Percentiles rank a stretch among this genome's conserved stretches.
phyloP scores from a whole-genome alignment of 2,329 filamentous ascomycete species.

The Xylariaceae sp. region DNA sequence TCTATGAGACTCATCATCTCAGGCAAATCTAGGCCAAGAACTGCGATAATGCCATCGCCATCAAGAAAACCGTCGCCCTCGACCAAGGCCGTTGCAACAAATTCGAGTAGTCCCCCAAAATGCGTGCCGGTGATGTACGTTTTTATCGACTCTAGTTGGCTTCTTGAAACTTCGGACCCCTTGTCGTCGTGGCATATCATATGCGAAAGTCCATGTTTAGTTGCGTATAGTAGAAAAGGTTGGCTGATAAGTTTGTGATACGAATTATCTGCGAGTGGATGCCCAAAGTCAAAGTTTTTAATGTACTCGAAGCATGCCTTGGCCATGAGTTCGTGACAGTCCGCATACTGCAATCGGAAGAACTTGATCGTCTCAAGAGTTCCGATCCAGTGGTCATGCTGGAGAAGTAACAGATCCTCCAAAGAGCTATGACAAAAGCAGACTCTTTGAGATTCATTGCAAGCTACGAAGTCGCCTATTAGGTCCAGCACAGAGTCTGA shows the following conservation, averaged over 20 bases:
- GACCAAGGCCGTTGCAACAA: not conserved
- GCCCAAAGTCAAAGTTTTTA: conserved; percentile 1
- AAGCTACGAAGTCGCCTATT: not conserved
- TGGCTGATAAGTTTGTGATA: not conserved
- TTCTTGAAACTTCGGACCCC: not conserved
- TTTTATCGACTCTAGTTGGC: not conserved
- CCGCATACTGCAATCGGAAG: not conserved
- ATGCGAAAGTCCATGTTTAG: not conserved
- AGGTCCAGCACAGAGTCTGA: not conserved
- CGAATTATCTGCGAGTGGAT: not conserved
- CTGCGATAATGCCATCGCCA: not conserved
- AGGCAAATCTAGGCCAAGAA: not conserved
- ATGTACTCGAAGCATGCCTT: not conserved
- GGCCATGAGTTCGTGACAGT: conserved; percentile 1
- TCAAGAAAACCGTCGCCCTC: not conserved
- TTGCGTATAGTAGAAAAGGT: not conserved
- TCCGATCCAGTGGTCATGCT: not conserved
- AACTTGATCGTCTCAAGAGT: not conserved
- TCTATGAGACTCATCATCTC: not conserved
- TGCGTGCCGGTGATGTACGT: not conserved
- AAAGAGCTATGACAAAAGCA: conserved; percentile 1
- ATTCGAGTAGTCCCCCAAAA: conserved; percentile 1
- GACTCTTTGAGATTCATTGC: not conserved
- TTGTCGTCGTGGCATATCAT: not conserved
- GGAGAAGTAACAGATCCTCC: conserved; percentile 1